Evolutionary conservation across 441 rosid genomes (phyloP).

Genomic region (Aquilaria agallochum): DNA sequence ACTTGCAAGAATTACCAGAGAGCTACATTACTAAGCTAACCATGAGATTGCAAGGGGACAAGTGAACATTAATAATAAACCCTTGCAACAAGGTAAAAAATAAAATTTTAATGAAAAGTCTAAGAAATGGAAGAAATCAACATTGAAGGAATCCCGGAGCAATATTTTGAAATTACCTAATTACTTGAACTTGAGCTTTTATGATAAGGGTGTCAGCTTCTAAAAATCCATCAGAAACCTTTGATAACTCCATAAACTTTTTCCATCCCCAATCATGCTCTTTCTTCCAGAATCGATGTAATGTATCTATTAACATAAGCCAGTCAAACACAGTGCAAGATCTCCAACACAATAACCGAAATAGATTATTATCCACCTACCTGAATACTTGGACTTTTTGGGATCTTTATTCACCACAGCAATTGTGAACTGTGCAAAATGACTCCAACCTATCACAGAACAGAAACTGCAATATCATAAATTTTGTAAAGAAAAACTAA

Average conservation of each 20-base stretch:
- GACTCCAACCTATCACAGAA: slow-evolving; percentile 86
- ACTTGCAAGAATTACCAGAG: no score
- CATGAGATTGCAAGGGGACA: no score
- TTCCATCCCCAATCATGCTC: slow-evolving; percentile 99
- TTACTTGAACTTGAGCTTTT: slow-evolving; percentile 96
- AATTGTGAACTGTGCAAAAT: slow-evolving; percentile 98
- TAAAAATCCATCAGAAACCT: slow-evolving; percentile 79
- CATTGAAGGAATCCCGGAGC: no score
- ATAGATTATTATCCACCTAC: slow-evolving; percentile 35
- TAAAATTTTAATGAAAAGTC: no score
- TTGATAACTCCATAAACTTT: slow-evolving; percentile 88
- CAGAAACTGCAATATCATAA: slow-evolving; percentile 10
- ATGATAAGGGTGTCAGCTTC: slow-evolving; percentile 75
- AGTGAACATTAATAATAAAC: no score
- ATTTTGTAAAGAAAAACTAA: background rate
- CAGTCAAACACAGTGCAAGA: slow-evolving; percentile 22
- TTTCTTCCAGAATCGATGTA: slow-evolving; percentile 96
- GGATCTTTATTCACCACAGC: slow-evolving; percentile 92
- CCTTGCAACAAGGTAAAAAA: no score
- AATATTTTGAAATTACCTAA: slow-evolving; percentile 43
- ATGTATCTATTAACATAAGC: slow-evolving; percentile 53
- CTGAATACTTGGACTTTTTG: slow-evolving; percentile 88
- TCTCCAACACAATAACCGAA: slow-evolving; percentile 3
- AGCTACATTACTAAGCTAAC: no score
- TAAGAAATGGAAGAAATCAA: no score